Evolutionary conservation across 2,329 filamentous ascomycete species (phyloP).

Genomic region (Exutisphaerella laricina): DNA sequence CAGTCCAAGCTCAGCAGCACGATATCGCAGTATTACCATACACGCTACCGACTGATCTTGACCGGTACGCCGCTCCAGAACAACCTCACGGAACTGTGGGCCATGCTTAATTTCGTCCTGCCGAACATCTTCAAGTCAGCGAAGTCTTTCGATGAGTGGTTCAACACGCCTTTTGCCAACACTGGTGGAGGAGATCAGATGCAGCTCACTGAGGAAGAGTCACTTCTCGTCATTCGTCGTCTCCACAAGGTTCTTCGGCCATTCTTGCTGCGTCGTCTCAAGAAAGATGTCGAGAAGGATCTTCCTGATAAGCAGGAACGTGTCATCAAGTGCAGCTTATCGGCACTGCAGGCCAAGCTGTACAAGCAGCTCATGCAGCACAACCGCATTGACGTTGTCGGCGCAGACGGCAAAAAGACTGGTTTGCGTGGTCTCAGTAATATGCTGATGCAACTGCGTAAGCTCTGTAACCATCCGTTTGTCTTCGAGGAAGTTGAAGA

Average conservation of each 20-base stretch:
- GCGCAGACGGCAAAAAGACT: slow-evolving; percentile 93
- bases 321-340: slow-evolving; percentile 99
- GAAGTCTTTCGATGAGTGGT: slow-evolving; percentile 99
- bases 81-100: slow-evolving; percentile 93
- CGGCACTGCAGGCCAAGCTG: slow-evolving; percentile 82
- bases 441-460: slow-evolving; percentile 99
- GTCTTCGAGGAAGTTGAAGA: slow-evolving; percentile 98
- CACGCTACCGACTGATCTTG: slow-evolving; percentile 90
- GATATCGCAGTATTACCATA: slow-evolving; percentile 90
- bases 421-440: slow-evolving; percentile 93
- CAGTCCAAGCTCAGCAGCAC: slow-evolving; percentile 94
- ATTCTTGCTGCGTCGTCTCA: slow-evolving; percentile 94
- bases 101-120: slow-evolving; percentile 95
- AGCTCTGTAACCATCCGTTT: slow-evolving; percentile 98
- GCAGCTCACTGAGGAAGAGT: slow-evolving; percentile 99
- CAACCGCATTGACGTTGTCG: slow-evolving; percentile 89
- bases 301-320: slow-evolving; percentile 98
- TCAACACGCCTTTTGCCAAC: slow-evolving; percentile 98
- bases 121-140: slow-evolving; percentile 99
- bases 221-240: slow-evolving; percentile 94
- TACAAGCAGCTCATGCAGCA: slow-evolving; percentile 98
- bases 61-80: slow-evolving; percentile 97
- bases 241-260: slow-evolving; percentile 95
- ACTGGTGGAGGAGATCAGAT: slow-evolving; percentile 98
- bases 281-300: slow-evolving; percentile 99